Base-by-base conservation (phyloP, 2,329 filamentous ascomycete species). In the Fusarium miscanthi region DNA sequence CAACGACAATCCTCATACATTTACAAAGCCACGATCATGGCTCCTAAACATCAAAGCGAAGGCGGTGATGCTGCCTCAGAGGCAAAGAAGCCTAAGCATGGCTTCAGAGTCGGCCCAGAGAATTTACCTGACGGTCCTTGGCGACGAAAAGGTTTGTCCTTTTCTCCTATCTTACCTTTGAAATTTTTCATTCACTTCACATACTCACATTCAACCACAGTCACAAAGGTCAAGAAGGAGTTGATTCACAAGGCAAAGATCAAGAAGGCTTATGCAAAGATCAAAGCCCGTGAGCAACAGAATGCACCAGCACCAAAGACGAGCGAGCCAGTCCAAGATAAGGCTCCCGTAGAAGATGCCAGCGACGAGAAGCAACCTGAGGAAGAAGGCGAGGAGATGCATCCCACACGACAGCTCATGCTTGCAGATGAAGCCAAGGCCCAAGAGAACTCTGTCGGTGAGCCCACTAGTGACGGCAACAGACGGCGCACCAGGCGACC, bases 181-280 rank as follows among this genome's bases (percentile, higher is more conserved):
- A 60, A 74, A 66, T 59, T 73, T 73, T 77, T 75, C 57, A 58
- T 65, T 64, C 57, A 53, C 19, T 45, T 53, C 45, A 30, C 23
- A 53, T 68, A 67, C 74, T 78, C 41, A 78, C 71, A 63, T 41
- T 31, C 59, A 51, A 49, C 49, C 53, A 38, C 31, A 95, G 93
- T 93, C 64, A 90, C 93, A 81, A 95, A 95, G 82, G 96, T 97
- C 79, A 98, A 98, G 83, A 88, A 92, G 73, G 90, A 93, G 74
- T 85, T 97, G 62, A 98, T 98, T 77, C 90, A 94, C 81, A 97
- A 96, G 81, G 94, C 95, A 68, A 97, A 98, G 82, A 87, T 97
- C 70, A 96, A 95, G 83, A 97, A 97, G 82, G 89, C 93, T 45
- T 98, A 97, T 80, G 93, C 92, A 71, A 98, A 97, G 82, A 85